These are phyloP conservation scores for Tricholomella constricta DNA, from an alignment of 768 basidiomycete genomes.

Conservation along the genomic window DNA sequence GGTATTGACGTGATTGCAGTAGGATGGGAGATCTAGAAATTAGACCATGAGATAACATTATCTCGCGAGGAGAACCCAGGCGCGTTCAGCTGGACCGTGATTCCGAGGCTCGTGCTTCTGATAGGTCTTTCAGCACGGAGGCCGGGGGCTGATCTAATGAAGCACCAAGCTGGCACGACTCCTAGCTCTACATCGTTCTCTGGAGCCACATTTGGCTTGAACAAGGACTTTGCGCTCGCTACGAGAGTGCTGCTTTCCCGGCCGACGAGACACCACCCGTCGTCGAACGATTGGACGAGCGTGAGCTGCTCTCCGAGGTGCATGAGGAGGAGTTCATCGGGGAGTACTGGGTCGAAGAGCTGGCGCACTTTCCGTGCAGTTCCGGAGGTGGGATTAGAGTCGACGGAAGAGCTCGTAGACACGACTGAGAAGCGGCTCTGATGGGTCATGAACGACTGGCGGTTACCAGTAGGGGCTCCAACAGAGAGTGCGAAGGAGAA, in stretches of 20 bases:
- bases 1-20: too few species aligned
- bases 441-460: slow-evolving; percentile 27
- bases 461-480: slow-evolving; percentile 15
- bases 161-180: slow-evolving; percentile 77
- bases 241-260: slow-evolving; percentile 43
- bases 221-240: slow-evolving; percentile 39
- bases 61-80: slow-evolving; percentile 43
- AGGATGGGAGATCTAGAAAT: slow-evolving; percentile 49
- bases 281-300: slow-evolving; percentile 69
- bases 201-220: slow-evolving; percentile 30
- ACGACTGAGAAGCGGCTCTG: slow-evolving; percentile 41
- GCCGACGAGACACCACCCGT: slow-evolving; percentile 79
- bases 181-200: slow-evolving; percentile 61
- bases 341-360: slow-evolving; percentile 66
- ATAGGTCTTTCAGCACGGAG: slow-evolving; percentile 63
- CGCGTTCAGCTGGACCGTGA: slow-evolving; percentile 55
- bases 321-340: slow-evolving; percentile 67
- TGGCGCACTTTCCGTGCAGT: slow-evolving; percentile 60
- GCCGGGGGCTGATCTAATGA: slow-evolving; percentile 63
- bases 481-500: slow-evolving; percentile 42
- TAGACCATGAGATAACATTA: slow-evolving; percentile 70
- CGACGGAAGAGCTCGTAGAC: slow-evolving; percentile 39
- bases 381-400: slow-evolving; percentile 32
- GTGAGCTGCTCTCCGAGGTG: slow-evolving; percentile 59
- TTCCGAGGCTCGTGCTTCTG: slow-evolving; percentile 63